These are phyloP conservation scores for Agarophyton chilense DNA, from an alignment of 23 red algal species.

Conservation along the genomic window DNA sequence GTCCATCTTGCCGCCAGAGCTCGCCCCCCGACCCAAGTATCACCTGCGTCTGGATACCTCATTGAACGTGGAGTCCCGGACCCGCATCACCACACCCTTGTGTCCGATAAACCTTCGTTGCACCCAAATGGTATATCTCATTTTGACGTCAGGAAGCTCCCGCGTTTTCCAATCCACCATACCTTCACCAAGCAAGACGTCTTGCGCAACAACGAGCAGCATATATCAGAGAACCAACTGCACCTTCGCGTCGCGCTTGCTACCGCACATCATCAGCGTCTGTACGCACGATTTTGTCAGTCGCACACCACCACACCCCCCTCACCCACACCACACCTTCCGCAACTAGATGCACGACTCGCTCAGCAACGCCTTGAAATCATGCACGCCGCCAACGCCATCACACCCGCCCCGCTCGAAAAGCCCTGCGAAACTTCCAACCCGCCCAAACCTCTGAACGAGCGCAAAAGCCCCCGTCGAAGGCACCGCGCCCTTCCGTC, in stretches of 20 bases:
- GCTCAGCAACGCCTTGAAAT: conserved; percentile 49
- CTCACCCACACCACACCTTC: not conserved
- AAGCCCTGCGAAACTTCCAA: not conserved
- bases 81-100: not conserved
- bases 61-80: conserved; percentile 33
- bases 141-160: conserved; percentile 54
- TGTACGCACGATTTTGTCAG: conserved; percentile 41
- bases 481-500: conserved; percentile 9
- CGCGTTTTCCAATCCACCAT: conserved; percentile 22
- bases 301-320: not conserved
- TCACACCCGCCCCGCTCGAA: not conserved
- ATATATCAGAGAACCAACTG: conserved; percentile 7
- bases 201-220: conserved; percentile 4
- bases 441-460: conserved; percentile 8
- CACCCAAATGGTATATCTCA: conserved; percentile 22
- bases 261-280: conserved; percentile 39
- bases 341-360: conserved; percentile 32
- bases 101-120: conserved; percentile 9
- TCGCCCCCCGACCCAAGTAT: not conserved
- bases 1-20: conserved; percentile 29
- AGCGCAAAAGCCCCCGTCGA: conserved; percentile 19
- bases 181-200: conserved; percentile 45
- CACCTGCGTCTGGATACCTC: not conserved
- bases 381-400: conserved; percentile 16
- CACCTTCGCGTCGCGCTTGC: conserved; percentile 27